Base-by-base conservation (phyloP, 495 filamentous ascomycete genomes). In the Bombardia bombarda region DNA sequence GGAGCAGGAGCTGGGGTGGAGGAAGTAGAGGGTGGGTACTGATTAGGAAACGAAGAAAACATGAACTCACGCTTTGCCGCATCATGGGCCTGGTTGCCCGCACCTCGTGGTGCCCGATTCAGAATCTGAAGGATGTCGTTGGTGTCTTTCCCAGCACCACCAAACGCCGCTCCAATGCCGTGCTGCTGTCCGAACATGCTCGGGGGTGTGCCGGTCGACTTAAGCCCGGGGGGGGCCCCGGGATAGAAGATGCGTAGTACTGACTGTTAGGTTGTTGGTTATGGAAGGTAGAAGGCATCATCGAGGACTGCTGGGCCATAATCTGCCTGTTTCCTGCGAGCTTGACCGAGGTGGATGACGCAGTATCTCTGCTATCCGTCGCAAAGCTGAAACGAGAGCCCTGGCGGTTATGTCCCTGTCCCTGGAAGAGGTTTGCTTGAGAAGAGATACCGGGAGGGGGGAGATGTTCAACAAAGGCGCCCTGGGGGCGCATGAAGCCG, bases 31-130 rank as follows among this genome's bases (percentile, higher is more conserved):
- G 67, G 59, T 69, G 80, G 79, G 74, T 87, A 85, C 70, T 87
- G 80, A 58, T 82, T 79, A 68, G 84, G 74, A 69, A 87, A 84
- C 40, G 61, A 62, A 64, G 70, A 68, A 60, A 77, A 70, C 79
- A 82, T 77, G 82, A 86, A 86, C 90, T 96, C 89, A 95, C 90
- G 89, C 86, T 94, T 93, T 75, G 75, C 76, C 53, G 79, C 75
- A 68, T 94, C 88, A 72, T 85, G 79, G 53, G 73, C 75, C 63
- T 80, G 79, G 57, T 69, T 74, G 58, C 75, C 71, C 40, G 73
- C 72, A 61, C 72, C 77, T 46, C 67, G 62, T 21, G 66, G 60
- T 38, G 12, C 14, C 61, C 84, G 75, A 51, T 92, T 70, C 48
- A 94, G 67, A 52, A 87, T 79, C 47, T 87, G 83, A 69, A 93